Conservation (phyloP, 2,329 filamentous ascomycete species). For the Rhexocercosporidium sp. region DNA sequence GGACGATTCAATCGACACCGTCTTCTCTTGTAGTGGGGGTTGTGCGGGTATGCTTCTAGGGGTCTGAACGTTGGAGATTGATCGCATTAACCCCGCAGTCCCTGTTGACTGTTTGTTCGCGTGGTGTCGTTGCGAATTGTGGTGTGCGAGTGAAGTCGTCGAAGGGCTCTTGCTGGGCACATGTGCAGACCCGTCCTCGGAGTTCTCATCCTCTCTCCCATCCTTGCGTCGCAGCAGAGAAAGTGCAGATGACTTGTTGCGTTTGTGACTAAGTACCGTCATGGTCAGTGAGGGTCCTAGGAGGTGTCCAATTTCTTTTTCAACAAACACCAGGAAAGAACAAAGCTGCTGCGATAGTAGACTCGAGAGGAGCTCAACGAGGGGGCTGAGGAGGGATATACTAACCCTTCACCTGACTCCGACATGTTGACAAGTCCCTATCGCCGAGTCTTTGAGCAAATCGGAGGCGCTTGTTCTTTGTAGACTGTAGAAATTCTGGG, state of each 20-base stretch:
- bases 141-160: slow-evolving; percentile 35
- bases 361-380: neutral
- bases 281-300: slow-evolving; percentile 24
- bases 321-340: neutral
- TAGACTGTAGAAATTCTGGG: neutral
- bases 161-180: slow-evolving; percentile 35
- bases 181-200: slow-evolving; percentile 38
- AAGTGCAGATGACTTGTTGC: slow-evolving; percentile 59
- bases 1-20: slow-evolving; percentile 80
- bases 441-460: neutral
- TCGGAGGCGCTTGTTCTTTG: neutral
- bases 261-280: slow-evolving; percentile 47
- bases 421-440: slow-evolving; percentile 3
- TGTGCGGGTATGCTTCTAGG: slow-evolving; percentile 26
- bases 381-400: neutral
- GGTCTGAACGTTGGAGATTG: slow-evolving; percentile 33
- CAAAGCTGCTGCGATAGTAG: neutral
- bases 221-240: slow-evolving; percentile 57
- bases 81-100: slow-evolving; percentile 39
- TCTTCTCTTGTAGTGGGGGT: slow-evolving; percentile 35
- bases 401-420: slow-evolving; percentile 11
- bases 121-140: slow-evolving; percentile 33
- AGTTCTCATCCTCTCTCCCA: slow-evolving; percentile 40
- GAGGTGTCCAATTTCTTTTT: neutral
- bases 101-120: slow-evolving; percentile 37